phyloP scores from a whole-genome alignment of 2,329 filamentous ascomycete species.

The Trichophyton schoenleinii region DNA sequence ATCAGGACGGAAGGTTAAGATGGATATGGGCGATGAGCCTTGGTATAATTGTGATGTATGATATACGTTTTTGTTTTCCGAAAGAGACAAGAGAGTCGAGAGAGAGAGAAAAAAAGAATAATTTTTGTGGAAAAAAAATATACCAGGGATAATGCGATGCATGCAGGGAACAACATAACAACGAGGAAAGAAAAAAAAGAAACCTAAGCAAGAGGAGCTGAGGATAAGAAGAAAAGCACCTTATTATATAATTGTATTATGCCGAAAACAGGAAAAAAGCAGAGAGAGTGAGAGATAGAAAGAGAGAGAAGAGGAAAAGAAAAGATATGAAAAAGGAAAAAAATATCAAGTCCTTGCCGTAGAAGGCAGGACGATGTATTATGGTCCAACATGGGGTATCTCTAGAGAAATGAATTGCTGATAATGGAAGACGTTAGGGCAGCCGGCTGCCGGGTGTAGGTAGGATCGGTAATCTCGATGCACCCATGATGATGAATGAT shows the following conservation, averaged over 20 bases:
- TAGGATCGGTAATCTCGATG: too few species aligned
- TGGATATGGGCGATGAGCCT: neutral
- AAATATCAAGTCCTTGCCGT: neutral
- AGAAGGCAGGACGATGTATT: constrained; percentile 5
- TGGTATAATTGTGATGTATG: neutral
- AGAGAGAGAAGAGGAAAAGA: neutral
- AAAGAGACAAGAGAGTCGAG: neutral
- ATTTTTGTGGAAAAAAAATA: neutral
- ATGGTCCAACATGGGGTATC: constrained; percentile 5
- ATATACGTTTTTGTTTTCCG: constrained; percentile 1
- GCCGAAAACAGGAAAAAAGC: neutral
- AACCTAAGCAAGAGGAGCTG: neutral
- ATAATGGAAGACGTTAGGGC: constrained; percentile 3
- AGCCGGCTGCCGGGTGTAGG: constrained; percentile 10
- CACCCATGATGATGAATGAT: neutral
- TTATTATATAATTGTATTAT: constrained; percentile 3
- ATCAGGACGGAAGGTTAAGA: neutral
- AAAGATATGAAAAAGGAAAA: neutral
- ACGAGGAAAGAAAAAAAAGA: neutral
- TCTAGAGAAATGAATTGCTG: constrained; percentile 3
- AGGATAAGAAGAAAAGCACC: neutral
- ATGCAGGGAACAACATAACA: neutral
- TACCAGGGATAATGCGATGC: neutral
- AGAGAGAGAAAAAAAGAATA: neutral
- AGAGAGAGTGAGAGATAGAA: neutral